Evolutionary conservation across 2,329 filamentous ascomycete species (phyloP).

Genomic region (Fusarium sp.): DNA sequence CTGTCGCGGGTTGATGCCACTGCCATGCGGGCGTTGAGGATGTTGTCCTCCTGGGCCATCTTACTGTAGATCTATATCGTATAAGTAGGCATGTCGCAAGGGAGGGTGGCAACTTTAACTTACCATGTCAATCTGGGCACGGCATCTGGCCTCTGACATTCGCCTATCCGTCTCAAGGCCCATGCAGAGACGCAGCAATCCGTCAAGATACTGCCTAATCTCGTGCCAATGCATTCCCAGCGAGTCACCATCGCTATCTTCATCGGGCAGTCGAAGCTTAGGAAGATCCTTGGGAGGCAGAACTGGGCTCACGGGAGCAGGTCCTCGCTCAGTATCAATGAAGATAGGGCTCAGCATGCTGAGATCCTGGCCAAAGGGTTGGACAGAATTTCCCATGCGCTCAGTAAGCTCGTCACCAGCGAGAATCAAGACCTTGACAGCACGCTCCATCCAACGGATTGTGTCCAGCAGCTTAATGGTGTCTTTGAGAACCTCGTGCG

Average conservation of each 20-base stretch:
- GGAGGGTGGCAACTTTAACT: conserved; percentile 25
- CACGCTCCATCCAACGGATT: conserved; percentile 61
- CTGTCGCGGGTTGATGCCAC: conserved; percentile 56
- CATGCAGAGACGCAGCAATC: conserved; percentile 56
- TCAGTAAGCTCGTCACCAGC: conserved; percentile 58
- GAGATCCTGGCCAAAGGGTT: conserved; percentile 36
- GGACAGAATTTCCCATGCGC: conserved; percentile 39
- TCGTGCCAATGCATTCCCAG: conserved; percentile 59
- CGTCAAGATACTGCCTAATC: conserved; percentile 60
- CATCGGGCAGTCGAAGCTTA: conserved; percentile 26
- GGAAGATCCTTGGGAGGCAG: conserved; percentile 36
- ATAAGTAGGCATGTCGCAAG: conserved; percentile 11
- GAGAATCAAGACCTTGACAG: conserved; percentile 57
- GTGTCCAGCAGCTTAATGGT: conserved; percentile 60
- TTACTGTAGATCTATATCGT: conserved; percentile 57
- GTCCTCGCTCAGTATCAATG: conserved; percentile 36
- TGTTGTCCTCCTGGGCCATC: conserved; percentile 63
- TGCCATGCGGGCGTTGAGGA: conserved; percentile 57
- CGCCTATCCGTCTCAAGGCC: conserved; percentile 59
- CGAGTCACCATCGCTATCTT: conserved; percentile 41
- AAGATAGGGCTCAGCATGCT: conserved; percentile 44
- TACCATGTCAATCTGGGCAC: conserved; percentile 61
- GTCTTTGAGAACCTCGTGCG: conserved; percentile 59
- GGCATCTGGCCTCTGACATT: conserved; percentile 60
- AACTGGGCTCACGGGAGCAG: conserved; percentile 43